Evolutionary conservation across 75 land plant species (phyloP).

Genomic region (Selaginella tamariscina): DNA sequence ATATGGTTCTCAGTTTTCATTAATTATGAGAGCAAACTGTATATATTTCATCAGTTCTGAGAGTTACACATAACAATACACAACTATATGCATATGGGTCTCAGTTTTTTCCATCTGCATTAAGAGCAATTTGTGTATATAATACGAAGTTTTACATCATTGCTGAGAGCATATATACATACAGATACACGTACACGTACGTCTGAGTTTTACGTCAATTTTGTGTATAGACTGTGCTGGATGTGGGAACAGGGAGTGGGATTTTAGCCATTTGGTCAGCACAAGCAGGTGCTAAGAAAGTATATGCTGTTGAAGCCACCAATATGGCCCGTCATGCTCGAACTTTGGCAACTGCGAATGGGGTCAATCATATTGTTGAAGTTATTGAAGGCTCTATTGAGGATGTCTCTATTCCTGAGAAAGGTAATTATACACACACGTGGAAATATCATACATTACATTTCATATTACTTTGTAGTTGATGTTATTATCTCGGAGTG

Average conservation of each 20-base stretch:
- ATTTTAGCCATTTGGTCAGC: conserved; percentile 99
- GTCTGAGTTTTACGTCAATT: not conserved
- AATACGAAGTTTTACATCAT: no score
- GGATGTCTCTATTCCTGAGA: conserved; percentile 74
- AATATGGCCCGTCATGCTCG: conserved; percentile 91
- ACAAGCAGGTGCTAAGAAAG: conserved; percentile 93
- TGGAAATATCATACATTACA: not conserved
- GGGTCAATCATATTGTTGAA: conserved; percentile 59
- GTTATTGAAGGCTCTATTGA: conserved; percentile 92
- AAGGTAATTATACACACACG: conserved; percentile 60
- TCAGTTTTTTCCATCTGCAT: no score
- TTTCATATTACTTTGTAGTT: conserved; percentile 37
- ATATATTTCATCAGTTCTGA: no score
- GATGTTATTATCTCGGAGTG: conserved; percentile 99
- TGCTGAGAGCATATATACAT: no score
- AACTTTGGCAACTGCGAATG: conserved; percentile 53
- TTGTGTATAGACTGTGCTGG: conserved; percentile 65
- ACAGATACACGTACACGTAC: no score
- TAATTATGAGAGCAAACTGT: no score
- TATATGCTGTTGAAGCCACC: conserved; percentile 98
- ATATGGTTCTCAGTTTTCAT: no score
- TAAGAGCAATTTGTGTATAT: no score
- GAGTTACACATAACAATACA: no score
- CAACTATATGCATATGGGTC: no score
- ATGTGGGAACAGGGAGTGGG: conserved; percentile 98